Conservation (phyloP, 164 flowering plant genomes). For the Aristolochia contorta region DNA sequence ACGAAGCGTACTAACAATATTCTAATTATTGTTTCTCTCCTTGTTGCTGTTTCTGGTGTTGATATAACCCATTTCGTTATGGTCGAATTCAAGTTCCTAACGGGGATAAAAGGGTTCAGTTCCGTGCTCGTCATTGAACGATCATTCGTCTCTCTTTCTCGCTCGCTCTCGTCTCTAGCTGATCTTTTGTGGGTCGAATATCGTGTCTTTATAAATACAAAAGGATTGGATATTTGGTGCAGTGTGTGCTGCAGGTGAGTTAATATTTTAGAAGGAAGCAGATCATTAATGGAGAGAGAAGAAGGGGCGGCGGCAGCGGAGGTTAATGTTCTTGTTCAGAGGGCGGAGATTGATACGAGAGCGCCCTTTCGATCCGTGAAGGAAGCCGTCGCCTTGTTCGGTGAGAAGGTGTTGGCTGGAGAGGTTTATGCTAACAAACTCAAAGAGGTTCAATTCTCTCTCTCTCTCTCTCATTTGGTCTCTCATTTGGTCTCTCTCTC, state of each 20-base stretch:
- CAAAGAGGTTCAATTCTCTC: constrained; percentile 36
- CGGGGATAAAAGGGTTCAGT: background rate
- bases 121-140: no score
- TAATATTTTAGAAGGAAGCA: background rate
- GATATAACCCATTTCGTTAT: no score
- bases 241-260: no score
- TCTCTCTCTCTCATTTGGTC: background rate
- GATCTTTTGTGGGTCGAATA: background rate
- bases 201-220: background rate
- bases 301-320: constrained; percentile 19
- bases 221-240: background rate
- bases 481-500: no score
- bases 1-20: constrained; percentile 34
- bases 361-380: constrained; percentile 67
- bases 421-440: constrained; percentile 60
- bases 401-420: constrained; percentile 63
- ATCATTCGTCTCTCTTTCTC: no score
- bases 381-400: constrained; percentile 73
- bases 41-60: no score
- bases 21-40: constrained; percentile 6
- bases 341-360: constrained; percentile 61
- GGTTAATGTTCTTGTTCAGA: constrained; percentile 15
- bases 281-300: constrained; percentile 16
- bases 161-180: constrained; percentile 2
- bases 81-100: background rate